phyloP scores from a whole-genome alignment of 2,329 filamentous ascomycete species.

The Periconia sp. region DNA sequence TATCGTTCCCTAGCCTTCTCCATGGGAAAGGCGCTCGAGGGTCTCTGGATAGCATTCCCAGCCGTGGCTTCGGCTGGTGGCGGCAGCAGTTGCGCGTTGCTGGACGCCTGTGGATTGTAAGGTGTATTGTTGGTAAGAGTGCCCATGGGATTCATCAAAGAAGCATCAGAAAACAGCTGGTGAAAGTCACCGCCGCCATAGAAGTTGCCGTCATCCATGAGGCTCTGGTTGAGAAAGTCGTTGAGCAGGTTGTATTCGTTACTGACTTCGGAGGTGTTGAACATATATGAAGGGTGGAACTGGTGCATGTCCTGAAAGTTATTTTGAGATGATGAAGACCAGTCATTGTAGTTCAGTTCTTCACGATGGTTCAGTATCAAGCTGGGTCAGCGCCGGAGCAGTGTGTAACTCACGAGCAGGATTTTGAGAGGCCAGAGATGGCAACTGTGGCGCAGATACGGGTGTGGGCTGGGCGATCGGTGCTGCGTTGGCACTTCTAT shows the following conservation, averaged over 20 bases:
- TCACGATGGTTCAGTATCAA: conserved; percentile 35
- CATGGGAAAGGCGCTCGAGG: conserved; percentile 65
- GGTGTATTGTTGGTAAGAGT: conserved; percentile 41
- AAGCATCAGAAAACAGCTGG: conserved; percentile 66
- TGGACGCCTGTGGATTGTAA: conserved; percentile 52
- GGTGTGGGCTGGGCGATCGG: conserved; percentile 75
- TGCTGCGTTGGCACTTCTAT: conserved; percentile 51
- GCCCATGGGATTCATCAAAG: conserved; percentile 54
- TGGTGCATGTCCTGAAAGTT: conserved; percentile 94
- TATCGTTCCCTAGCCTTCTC: conserved; percentile 83
- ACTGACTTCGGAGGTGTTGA: conserved; percentile 89
- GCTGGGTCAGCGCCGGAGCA: conserved; percentile 24
- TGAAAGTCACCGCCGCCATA: conserved; percentile 52
- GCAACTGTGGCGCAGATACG: conserved; percentile 70
- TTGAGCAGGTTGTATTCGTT: conserved; percentile 97
- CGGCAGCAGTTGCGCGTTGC: conserved; percentile 50
- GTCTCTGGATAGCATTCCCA: conserved; percentile 65
- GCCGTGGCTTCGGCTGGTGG: conserved; percentile 52
- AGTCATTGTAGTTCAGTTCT: conserved; percentile 86
- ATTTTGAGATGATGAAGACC: conserved; percentile 74
- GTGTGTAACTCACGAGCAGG: conserved; percentile 73
- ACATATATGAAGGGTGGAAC: conserved; percentile 94
- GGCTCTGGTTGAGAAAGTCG: conserved; percentile 91
- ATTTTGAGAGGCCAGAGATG: conserved; percentile 67
- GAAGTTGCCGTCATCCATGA: conserved; percentile 72